These are phyloP conservation scores for Xerophyta viscosa DNA, from an alignment of 106 monocot genomes.

Conservation along the genomic window DNA sequence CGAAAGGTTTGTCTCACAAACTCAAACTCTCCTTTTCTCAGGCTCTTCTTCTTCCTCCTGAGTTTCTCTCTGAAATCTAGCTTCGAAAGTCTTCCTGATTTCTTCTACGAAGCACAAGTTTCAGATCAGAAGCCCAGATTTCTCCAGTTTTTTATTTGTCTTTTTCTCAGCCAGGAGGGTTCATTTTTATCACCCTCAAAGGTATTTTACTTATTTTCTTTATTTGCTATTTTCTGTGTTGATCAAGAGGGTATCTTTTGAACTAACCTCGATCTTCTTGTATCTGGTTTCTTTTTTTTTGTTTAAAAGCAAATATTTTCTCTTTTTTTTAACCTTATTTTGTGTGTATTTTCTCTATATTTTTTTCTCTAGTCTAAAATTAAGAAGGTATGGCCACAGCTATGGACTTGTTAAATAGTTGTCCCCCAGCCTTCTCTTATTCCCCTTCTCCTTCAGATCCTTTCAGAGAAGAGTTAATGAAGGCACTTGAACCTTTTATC, in stretches of 20 bases:
- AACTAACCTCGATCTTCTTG: too few relatives aligned
- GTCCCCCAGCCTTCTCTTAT: slow-evolving; percentile 16
- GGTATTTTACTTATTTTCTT: slow-evolving; percentile 10
- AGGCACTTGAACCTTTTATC: slow-evolving; percentile 80
- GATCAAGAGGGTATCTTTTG: slow-evolving; percentile 2
- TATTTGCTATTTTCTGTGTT: too few relatives aligned
- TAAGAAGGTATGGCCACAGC: slow-evolving; percentile 41
- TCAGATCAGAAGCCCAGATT: slow-evolving; percentile 1
- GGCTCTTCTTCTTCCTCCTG: neutral
- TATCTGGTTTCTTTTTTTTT: slow-evolving; percentile 22
- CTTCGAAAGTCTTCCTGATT: slow-evolving; percentile 2
- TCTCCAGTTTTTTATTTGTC: neutral
- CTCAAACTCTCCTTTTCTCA: neutral
- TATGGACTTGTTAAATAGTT: slow-evolving; percentile 50
- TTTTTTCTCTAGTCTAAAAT: neutral
- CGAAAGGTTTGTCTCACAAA: neutral
- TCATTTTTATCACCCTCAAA: slow-evolving; percentile 29
- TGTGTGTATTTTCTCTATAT: neutral
- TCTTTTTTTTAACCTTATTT: neutral
- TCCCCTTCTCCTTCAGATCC: slow-evolving; percentile 24
- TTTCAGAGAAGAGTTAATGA: slow-evolving; percentile 50
- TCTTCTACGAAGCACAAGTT: slow-evolving; percentile 3
- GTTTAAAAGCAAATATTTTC: slow-evolving; percentile 14
- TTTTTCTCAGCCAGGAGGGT: slow-evolving; percentile 11
- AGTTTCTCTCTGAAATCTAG: slow-evolving; percentile 2